Conservation (phyloP, 306 rosid genomes). For the Cicer arietinum region DNA sequence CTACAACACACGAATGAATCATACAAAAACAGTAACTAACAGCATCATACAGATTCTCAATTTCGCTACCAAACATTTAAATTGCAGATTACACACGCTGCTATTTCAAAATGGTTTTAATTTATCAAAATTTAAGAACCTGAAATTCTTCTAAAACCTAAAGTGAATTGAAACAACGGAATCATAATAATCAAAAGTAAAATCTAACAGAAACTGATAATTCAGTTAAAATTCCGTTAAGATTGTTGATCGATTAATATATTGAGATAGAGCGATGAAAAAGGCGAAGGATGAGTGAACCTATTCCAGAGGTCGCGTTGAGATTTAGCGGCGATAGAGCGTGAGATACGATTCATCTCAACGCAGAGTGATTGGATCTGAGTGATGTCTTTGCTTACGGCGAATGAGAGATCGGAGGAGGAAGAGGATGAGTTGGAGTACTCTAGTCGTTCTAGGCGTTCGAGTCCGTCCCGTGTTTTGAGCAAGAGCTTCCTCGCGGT, state of each 20-base stretch:
- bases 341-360: constrained; percentile 85
- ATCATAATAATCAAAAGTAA: constrained; percentile 2
- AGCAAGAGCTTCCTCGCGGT: constrained; percentile 71
- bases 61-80: background rate
- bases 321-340: constrained; percentile 68
- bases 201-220: background rate
- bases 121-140: background rate
- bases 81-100: background rate
- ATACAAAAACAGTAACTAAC: constrained; percentile 35
- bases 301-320: constrained; percentile 94
- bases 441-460: constrained; percentile 76
- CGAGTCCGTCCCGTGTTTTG: constrained; percentile 62
- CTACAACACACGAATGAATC: constrained; percentile 17
- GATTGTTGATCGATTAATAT: background rate
- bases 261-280: background rate
- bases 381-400: constrained; percentile 66
- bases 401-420: constrained; percentile 60
- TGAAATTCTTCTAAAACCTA: background rate
- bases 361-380: constrained; percentile 85
- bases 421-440: constrained; percentile 47
- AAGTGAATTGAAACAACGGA: background rate
- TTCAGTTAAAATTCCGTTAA: constrained; percentile 17
- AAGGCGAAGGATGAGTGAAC: constrained; percentile 33
- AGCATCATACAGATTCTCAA: constrained; percentile 1
- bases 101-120: background rate